Base-by-base conservation (phyloP, 2,329 filamentous ascomycete species). In the Botryosphaeria dothidea region DNA sequence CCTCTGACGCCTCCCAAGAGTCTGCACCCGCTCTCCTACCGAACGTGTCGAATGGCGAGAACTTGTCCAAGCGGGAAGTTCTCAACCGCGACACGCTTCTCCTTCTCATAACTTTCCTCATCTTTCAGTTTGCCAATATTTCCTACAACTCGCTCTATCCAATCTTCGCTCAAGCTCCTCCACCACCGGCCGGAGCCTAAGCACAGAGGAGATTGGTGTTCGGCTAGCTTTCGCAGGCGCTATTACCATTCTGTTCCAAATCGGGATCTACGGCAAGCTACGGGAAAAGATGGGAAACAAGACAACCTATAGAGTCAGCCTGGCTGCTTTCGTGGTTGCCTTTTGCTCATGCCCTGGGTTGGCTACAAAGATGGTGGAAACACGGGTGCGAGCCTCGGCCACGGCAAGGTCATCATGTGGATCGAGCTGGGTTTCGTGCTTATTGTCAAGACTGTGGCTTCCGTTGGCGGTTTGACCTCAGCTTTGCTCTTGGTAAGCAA, bases 101-200 rank as follows among this genome's bases (percentile, higher is more conserved):
- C 2, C 85, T 99, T 0, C 85, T 99, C 5, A 76, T 87, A 61
- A 96, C 93, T 0, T 98, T 97, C 73, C 86, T 97, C 48, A 90
- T 98, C 57, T 99, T 98, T 74, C 93, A 97, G 72, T 84, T 99
- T 4, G 89, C 91, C 67, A 98, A 98, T 76, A 92, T 97, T 69
- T 93, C 92, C 3, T 99, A 93, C 84, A 97, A 97, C 78, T 94
- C 92, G 19, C 82, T 99, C 0, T 99, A 96, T 72, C 95, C 95
- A 0, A 94, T 98, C 62, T 99, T 98, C 71, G 92, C 90, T 0
- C 89, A 93, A 63, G 88, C 90, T 0, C 78, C 85, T 0, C 83
- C 88, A 0, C 95, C 0, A 89, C 89, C 0, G 95, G 95, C 19
- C 90, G 95, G 45, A 83, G 84, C 0, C 82, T 98, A 3, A 85